Base-by-base conservation (phyloP, 2,329 filamentous ascomycete genomes). In the Botryotinia globosa region DNA sequence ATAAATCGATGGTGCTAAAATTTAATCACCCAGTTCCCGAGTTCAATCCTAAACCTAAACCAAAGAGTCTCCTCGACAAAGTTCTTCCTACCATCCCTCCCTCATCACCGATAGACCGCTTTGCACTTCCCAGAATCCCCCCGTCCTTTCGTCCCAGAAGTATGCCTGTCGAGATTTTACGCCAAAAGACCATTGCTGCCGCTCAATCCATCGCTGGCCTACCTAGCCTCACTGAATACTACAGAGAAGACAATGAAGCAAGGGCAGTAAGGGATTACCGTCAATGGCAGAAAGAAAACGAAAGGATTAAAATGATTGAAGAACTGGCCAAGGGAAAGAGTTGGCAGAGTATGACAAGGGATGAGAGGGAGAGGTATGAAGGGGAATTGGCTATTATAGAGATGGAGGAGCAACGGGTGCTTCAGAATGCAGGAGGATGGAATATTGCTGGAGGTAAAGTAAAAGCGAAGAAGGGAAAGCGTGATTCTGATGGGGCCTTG, bases 1-100 rank as follows among this genome's bases (percentile, higher is more conserved):
- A 6, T 16, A 6, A 25, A 59, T 62, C 34, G 14, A 51, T 51
- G 7, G 59, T 37, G 37, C 56, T 58, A 59, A 63, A 25, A 22
- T 42, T 7, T 5, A 16, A 78, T 77, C 3, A 74, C 75, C 7
- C 74, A 76, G 56, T 78, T 77, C 54, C 72, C 75, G 69, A 62
- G 67, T 59, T 56, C 63, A 69, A 64, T 22, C 42, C 51, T 54
- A 54, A 51, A 51, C 25, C 54, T 48, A 44, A 71, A 32, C 29
- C 69, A 25, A 42, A 34, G 6, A 64, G 10, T 32, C 59, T 14
- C 18, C 18, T 70, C 29, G 34, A 29, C 8, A 59, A 69, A 20
- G 59, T 70, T 48, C 44, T 67, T 12, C 42, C 45, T 9, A 58
- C 44, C 5, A 10, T 42, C 29, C 44, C 63, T 5, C 34, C 32